Evolutionary conservation across 495 filamentous ascomycete species (phyloP).

Genomic region (Daldinia decipiens): DNA sequence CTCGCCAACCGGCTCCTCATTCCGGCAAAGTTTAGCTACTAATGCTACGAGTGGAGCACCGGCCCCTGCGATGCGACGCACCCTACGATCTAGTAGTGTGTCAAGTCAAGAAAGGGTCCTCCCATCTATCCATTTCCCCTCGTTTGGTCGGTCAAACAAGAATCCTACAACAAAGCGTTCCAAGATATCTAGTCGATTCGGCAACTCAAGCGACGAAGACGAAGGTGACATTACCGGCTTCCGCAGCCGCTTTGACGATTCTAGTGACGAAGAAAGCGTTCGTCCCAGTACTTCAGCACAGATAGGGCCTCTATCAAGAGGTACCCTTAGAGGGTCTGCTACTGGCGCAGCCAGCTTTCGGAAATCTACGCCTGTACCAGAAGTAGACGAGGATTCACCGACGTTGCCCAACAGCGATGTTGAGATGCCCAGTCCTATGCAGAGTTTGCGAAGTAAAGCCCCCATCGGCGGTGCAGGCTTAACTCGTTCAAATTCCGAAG

Average conservation of each 20-base stretch:
- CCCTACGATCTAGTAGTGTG: slow-evolving; percentile 41
- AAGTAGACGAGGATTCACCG: slow-evolving; percentile 54
- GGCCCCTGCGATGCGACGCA: slow-evolving; percentile 31
- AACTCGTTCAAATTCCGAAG: slow-evolving; percentile 35
- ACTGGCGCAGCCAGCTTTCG: slow-evolving; percentile 28
- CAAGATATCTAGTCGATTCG: slow-evolving; percentile 61
- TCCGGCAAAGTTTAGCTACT: slow-evolving; percentile 33
- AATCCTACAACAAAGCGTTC: slow-evolving; percentile 24
- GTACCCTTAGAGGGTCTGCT: slow-evolving; percentile 34
- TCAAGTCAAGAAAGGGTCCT: slow-evolving; percentile 40
- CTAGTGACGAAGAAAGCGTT: slow-evolving; percentile 74
- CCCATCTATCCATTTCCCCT: slow-evolving; percentile 45
- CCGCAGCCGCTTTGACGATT: slow-evolving; percentile 81
- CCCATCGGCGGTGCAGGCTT: background rate
- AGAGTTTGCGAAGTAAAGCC: slow-evolving; percentile 19
- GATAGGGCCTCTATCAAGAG: slow-evolving; percentile 26
- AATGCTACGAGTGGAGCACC: slow-evolving; percentile 25
- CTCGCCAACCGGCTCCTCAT: slow-evolving; percentile 50
- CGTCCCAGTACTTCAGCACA: slow-evolving; percentile 36
- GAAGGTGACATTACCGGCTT: slow-evolving; percentile 59
- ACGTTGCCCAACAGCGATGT: slow-evolving; percentile 46
- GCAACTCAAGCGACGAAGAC: slow-evolving; percentile 79
- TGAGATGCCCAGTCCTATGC: slow-evolving; percentile 44
- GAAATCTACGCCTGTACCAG: slow-evolving; percentile 46
- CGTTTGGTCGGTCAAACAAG: slow-evolving; percentile 41